A percentile compares a stretch with the other conserved stretches of the same genome.
These are phyloP conservation scores for Macrophomina pseudophaseolina DNA, from an alignment of 2,329 filamentous ascomycete genomes.

Conservation along the genomic window DNA sequence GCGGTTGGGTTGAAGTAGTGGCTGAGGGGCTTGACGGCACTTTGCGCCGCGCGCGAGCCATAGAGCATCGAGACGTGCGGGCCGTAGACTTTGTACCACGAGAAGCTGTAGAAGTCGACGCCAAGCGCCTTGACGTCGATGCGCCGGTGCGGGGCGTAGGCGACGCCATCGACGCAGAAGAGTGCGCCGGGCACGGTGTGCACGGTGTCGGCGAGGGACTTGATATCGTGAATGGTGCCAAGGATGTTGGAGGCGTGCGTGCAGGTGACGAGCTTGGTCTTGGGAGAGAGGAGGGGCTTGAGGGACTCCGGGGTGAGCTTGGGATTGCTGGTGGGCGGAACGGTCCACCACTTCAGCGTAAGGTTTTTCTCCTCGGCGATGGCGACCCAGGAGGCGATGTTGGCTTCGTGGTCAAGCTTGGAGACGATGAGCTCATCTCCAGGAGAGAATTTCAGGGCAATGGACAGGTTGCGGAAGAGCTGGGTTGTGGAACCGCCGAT, in stretches of 20 bases:
- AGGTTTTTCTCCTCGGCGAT: constrained; percentile 67
- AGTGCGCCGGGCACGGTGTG: constrained; percentile 61
- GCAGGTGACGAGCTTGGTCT: constrained; percentile 72
- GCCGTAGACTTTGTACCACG: constrained; percentile 80
- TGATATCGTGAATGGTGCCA: constrained; percentile 70
- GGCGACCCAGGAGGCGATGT: constrained; percentile 74
- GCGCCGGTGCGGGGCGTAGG: constrained; percentile 73
- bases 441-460: constrained; percentile 39
- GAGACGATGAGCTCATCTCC: constrained; percentile 73
- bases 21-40: constrained; percentile 61
- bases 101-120: constrained; percentile 78
- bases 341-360: constrained; percentile 71
- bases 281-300: constrained; percentile 62
- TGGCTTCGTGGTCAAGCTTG: constrained; percentile 77
- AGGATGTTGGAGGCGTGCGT: constrained; percentile 78
- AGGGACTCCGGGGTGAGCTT: constrained; percentile 64
- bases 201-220: constrained; percentile 60
- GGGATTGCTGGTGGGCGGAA: constrained; percentile 55
- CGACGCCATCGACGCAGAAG: constrained; percentile 76
- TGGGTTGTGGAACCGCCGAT: constrained; percentile 78
- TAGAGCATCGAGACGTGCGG: constrained; percentile 77
- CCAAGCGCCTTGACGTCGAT: constrained; percentile 71
- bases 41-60: constrained; percentile 62
- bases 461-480: constrained; percentile 70
- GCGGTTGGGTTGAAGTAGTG: constrained; percentile 70